phyloP scores from a whole-genome alignment of 2,329 filamentous ascomycete genomes.

The Alternaria conjuncta region DNA sequence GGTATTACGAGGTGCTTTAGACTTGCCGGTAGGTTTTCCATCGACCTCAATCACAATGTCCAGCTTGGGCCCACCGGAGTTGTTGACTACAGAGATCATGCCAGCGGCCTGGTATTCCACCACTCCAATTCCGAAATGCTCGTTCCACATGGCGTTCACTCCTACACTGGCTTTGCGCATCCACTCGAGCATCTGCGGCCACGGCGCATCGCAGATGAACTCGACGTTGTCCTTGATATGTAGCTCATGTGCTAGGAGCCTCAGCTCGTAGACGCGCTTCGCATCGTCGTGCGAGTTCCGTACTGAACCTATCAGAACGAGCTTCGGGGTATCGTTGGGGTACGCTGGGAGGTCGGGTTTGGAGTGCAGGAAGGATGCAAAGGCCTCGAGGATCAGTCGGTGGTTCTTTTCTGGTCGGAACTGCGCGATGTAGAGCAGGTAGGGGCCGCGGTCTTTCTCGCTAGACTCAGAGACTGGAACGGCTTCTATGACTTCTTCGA shows the following conservation, averaged over 20 bases:
- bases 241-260: slow-evolving; percentile 85
- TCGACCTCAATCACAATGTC: slow-evolving; percentile 89
- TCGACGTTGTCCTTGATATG: slow-evolving; percentile 79
- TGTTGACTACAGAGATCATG: slow-evolving; percentile 88
- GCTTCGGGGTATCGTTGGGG: slow-evolving; percentile 62
- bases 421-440: slow-evolving; percentile 91
- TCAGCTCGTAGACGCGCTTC: slow-evolving; percentile 84
- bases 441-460: slow-evolving; percentile 72
- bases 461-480: slow-evolving; percentile 74
- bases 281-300: slow-evolving; percentile 77
- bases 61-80: slow-evolving; percentile 89
- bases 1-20: background rate
- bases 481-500: slow-evolving; percentile 78
- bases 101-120: slow-evolving; percentile 98
- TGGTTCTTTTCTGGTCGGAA: slow-evolving; percentile 99
- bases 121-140: slow-evolving; percentile 98
- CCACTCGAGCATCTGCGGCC: slow-evolving; percentile 84
- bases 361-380: slow-evolving; percentile 70
- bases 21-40: slow-evolving; percentile 74
- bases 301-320: slow-evolving; percentile 92
- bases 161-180: slow-evolving; percentile 79
- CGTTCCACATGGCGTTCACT: slow-evolving; percentile 99
- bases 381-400: slow-evolving; percentile 81
- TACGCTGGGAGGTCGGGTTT: slow-evolving; percentile 44
- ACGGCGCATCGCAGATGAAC: slow-evolving; percentile 89